Conservation (phyloP, 23 red algal species). For the Cyanidiococcus yangmingshanensis region DNA sequence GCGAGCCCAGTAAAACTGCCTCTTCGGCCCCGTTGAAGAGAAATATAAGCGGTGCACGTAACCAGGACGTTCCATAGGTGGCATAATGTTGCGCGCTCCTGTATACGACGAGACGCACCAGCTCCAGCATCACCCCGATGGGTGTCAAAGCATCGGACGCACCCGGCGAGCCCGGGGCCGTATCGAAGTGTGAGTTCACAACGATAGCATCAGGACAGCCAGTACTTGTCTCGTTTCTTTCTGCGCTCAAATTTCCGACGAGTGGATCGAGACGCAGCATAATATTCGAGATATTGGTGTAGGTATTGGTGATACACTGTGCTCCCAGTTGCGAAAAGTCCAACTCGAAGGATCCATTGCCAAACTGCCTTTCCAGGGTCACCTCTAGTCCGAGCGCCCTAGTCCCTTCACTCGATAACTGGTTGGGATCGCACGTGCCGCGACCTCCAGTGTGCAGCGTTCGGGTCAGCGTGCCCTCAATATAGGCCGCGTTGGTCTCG, state of each 20-base stretch:
- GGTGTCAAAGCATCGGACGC: constrained; percentile 54
- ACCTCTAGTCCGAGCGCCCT: neutral
- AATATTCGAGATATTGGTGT: constrained; percentile 22
- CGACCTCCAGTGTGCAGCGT: neutral
- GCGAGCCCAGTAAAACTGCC: constrained; percentile 53
- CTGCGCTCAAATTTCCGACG: too few species aligned
- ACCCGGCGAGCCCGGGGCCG: constrained; percentile 59
- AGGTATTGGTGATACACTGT: constrained; percentile 10
- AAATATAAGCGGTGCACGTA: constrained; percentile 35
- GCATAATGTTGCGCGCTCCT: neutral
- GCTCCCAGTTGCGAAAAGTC: constrained; percentile 9
- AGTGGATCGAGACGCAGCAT: constrained; percentile 39
- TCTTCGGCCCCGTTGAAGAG: constrained; percentile 96
- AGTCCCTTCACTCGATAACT: neutral
- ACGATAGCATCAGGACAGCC: constrained; percentile 37
- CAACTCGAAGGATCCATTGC: neutral
- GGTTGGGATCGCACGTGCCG: neutral
- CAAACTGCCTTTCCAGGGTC: neutral
- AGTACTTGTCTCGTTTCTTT: neutral
- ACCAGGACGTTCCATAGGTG: neutral
- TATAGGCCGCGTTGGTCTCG: neutral
- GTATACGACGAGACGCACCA: constrained; percentile 29
- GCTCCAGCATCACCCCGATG: constrained; percentile 51
- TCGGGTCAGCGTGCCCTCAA: neutral
- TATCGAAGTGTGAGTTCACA: constrained; percentile 75